phyloP scores from a whole-genome alignment of 2,329 filamentous ascomycete genomes.

The Balansia obtecta region DNA sequence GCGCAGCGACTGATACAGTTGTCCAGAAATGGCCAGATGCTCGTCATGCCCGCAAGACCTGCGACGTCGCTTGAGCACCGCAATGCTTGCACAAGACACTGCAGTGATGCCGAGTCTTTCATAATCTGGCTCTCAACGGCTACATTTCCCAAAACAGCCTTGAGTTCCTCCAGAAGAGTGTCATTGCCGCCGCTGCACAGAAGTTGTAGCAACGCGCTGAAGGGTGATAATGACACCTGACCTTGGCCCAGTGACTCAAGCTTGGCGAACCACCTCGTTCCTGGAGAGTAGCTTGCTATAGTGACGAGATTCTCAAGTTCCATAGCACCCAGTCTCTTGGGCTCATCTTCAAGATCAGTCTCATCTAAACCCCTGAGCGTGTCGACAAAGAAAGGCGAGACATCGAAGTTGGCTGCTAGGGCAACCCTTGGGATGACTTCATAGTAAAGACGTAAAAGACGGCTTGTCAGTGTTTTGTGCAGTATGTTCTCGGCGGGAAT shows the following conservation, averaged over 20 bases:
- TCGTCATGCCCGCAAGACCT: slow-evolving; percentile 18
- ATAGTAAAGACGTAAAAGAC: slow-evolving; percentile 74
- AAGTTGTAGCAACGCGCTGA: slow-evolving; percentile 53
- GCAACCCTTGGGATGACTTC: slow-evolving; percentile 68
- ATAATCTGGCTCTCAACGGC: slow-evolving; percentile 56
- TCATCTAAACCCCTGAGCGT: slow-evolving; percentile 51
- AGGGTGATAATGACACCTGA: slow-evolving; percentile 40
- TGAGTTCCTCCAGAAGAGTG: slow-evolving; percentile 30
- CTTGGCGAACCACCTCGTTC: slow-evolving; percentile 85
- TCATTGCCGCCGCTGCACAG: slow-evolving; percentile 19
- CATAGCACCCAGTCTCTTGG: slow-evolving; percentile 47
- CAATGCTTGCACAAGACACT: slow-evolving; percentile 30
- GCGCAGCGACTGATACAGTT: slow-evolving; percentile 69
- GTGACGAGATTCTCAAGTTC: slow-evolving; percentile 72
- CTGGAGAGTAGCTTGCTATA: slow-evolving; percentile 68
- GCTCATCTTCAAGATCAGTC: slow-evolving; percentile 34
- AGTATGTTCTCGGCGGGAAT: slow-evolving; percentile 56
- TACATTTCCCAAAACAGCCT: slow-evolving; percentile 45
- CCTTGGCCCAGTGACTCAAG: slow-evolving; percentile 42
- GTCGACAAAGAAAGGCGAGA: slow-evolving; percentile 62
- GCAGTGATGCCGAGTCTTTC: slow-evolving; percentile 34
- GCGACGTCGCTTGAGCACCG: slow-evolving; percentile 11
- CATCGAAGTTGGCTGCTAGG: slow-evolving; percentile 75
- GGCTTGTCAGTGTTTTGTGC: slow-evolving; percentile 67
- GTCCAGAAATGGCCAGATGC: slow-evolving; percentile 62